Base-by-base conservation (phyloP, 2,329 filamentous ascomycete genomes). In the Hypoxylon sp. region DNA sequence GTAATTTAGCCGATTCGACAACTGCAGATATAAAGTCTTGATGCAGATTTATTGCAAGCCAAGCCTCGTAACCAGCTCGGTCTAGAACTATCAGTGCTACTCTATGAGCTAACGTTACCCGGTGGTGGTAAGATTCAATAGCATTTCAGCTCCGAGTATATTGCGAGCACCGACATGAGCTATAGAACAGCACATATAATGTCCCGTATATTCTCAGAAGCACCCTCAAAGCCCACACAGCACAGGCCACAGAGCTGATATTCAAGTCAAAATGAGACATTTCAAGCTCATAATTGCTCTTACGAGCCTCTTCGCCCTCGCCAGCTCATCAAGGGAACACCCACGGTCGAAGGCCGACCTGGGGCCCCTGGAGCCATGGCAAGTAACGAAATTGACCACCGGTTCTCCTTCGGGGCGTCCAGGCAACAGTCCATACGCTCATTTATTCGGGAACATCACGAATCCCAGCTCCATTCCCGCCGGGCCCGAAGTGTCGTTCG, bases 391-490 rank as follows among this genome's bases (percentile, higher is more conserved):
- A 6, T 35, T 78, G 1, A 31, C 46, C 1, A 75, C 76, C 0
- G 71, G 59, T 56, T 71, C 72, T 4, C 76, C 76, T 6, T 75
- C 75, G 1, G 73, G 73, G 6, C 67, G 72, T 19, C 75, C 76
- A 1, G 73, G 67, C 1, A 71, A 21, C n/a, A 71, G 53, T 32
- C 62, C 69, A 11, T 51, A 71, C 56, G 75, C 67, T 10, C 51
- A 59, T 31, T 51, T 77, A 21, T 56, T 48, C 52, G 71, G 71
- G 15, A 71, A 68, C 42, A 76, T 79, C 68, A 57, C 64, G 11
- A 76, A 76, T 51, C 74, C 76, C n/a, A 71, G 72, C 65, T 65
- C 71, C 47, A 72, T 74, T 31, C 51, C 66, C 47, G 65, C 70
- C 2, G 68, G 63, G 8, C n/a, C 59, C 1, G 71, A 65, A 6